phyloP scores from a whole-genome alignment of 441 rosid species.

The Mallotus japonicus region DNA sequence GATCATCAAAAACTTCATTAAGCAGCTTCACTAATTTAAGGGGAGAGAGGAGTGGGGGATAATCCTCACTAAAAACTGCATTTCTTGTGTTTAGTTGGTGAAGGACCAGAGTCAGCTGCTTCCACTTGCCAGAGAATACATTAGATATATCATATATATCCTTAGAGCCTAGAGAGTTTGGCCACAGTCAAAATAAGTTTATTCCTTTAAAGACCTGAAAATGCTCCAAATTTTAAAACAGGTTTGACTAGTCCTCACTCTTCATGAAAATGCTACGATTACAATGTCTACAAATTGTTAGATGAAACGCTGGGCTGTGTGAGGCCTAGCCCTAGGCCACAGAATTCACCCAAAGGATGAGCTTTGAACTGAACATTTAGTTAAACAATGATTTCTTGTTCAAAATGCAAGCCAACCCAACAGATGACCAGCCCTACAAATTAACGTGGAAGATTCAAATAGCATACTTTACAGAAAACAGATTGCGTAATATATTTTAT shows the following conservation, averaged over 20 bases:
- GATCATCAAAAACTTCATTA: not conserved
- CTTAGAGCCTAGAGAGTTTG: not conserved
- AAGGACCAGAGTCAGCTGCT: not conserved
- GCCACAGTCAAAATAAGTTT: too few species aligned
- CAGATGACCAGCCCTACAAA: not conserved
- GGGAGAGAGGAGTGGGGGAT: not conserved
- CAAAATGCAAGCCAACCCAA: not conserved
- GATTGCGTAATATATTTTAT: not conserved
- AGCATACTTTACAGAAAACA: not conserved
- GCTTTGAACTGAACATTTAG: not conserved
- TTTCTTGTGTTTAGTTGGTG: not conserved
- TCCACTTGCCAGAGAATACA: too few species aligned
- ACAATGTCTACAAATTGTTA: not conserved
- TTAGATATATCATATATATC: not conserved
- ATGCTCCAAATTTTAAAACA: not conserved
- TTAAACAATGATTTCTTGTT: not conserved
- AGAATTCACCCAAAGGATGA: not conserved
- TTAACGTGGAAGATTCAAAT: not conserved
- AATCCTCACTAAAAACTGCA: not conserved
- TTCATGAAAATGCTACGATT: not conserved
- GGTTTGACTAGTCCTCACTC: not conserved
- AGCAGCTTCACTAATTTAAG: not conserved
- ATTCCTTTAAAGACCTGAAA: not conserved
- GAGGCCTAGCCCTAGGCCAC: not conserved
- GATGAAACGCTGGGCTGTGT: not conserved